Evolutionary conservation across 192 early-diverging fungal species (phyloP), one percentile per base, ranked within the genome.

Genomic region (Rhizophagus sp.): DNA sequence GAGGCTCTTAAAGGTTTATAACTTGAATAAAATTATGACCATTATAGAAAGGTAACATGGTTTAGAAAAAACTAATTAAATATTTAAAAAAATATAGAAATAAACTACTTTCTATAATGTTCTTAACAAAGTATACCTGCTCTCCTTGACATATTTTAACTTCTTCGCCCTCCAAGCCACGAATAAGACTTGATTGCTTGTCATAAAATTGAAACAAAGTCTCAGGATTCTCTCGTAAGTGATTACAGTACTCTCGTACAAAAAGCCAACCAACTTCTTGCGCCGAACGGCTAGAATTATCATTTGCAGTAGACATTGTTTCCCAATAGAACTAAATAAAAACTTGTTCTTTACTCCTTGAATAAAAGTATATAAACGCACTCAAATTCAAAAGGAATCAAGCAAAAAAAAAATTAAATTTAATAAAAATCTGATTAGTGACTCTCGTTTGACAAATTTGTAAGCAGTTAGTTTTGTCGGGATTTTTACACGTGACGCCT

Each of bases 171-270:
- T 97, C 96, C 50, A 87, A 84, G 13, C 96, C 96, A 81, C 95
- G 91, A 76, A 94, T 88, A 81, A 91, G 92, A 47, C 83, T 88
- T 11, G 96, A 96, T 81, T 95, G 88, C 75, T 94, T 93, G 83
- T 90, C 92, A 86, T 96, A 98, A 83, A 96, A 97, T 70, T 81
- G 86, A 85, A 94, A 91, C 64, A 98, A 87, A 57, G 87, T 83
- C 47, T 88, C 65, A 39, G 96, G 96, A 4, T 93, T 90, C 71
- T 91, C 91, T 86, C 94, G 94, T 82, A 98, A 87, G 80, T 93
- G 92, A 50, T 93, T 95, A 87, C 97, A 98, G 84, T 95, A 98
- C 81, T 96, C 91, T 79, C 92, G 93, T 47, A 94, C 96, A 88
- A 97, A 97, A 80, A 94, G 87, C 93, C 93, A 94, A 27, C 96